Evolutionary conservation across 2,329 filamentous ascomycete species (phyloP).

Genomic region (Colletotrichum graminicola): DNA sequence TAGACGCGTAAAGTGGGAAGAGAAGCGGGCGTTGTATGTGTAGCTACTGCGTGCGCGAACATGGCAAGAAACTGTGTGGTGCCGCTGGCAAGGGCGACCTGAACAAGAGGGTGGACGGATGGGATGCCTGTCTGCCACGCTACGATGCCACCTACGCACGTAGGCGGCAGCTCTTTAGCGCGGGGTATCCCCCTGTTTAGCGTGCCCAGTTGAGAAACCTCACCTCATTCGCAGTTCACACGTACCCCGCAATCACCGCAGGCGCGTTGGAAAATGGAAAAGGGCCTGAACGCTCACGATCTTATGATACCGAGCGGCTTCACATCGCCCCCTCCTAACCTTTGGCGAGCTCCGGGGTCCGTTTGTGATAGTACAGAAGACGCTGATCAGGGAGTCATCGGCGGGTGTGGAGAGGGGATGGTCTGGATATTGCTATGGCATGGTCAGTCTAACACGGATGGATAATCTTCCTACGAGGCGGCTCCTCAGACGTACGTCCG

Average conservation of each 20-base stretch:
- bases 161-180: slow-evolving; percentile 30
- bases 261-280: slow-evolving; percentile 14
- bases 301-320: slow-evolving; percentile 1
- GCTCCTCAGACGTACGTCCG: neutral
- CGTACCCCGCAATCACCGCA: slow-evolving; percentile 33
- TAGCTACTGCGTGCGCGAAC: slow-evolving; percentile 13
- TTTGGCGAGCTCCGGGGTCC: neutral
- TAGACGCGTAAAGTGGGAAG: slow-evolving; percentile 18
- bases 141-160: slow-evolving; percentile 1
- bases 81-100: slow-evolving; percentile 18
- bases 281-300: neutral
- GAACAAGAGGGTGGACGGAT: slow-evolving; percentile 3
- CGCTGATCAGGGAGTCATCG: neutral
- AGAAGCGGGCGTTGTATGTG: neutral
- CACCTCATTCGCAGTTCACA: slow-evolving; percentile 39
- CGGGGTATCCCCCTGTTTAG: slow-evolving; percentile 35
- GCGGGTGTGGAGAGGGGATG: neutral
- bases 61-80: slow-evolving; percentile 1
- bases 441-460: neutral
- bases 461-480: neutral
- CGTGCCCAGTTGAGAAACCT: slow-evolving; percentile 29
- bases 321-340: neutral
- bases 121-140: slow-evolving; percentile 32
- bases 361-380: neutral
- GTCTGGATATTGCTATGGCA: neutral